These are phyloP conservation scores for Suillus clintonianus DNA, from an alignment of 768 basidiomycete genomes.

Conservation along the genomic window DNA sequence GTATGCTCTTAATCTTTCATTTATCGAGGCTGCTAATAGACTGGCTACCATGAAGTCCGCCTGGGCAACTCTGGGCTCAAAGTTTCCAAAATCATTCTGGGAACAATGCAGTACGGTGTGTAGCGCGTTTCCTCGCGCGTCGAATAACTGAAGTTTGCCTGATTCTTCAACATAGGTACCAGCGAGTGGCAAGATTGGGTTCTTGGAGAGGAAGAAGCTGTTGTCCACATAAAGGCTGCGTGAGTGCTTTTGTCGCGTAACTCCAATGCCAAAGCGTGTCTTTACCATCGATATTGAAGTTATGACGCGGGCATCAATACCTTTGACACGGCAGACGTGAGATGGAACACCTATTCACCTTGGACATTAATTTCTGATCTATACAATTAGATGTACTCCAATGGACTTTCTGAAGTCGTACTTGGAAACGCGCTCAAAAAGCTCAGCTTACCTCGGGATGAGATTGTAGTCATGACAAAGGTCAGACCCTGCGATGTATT, in stretches of 20 bases:
- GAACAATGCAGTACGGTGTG: constrained; percentile 34
- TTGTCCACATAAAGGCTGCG: constrained; percentile 40
- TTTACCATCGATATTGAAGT: constrained; percentile 8
- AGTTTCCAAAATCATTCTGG: constrained; percentile 40
- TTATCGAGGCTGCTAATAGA: too few relatives aligned
- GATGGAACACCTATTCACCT: constrained; percentile 26
- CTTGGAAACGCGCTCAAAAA: constrained; percentile 49
- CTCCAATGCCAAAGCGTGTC: background rate
- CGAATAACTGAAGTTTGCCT: background rate
- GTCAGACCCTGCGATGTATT: constrained; percentile 12
- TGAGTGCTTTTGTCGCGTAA: constrained; percentile 2
- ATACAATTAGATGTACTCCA: constrained; percentile 31
- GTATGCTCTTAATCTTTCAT: background rate
- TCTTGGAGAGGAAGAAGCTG: constrained; percentile 34
- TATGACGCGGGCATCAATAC: constrained; percentile 67
- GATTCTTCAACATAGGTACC: background rate
- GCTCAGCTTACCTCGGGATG: constrained; percentile 41
- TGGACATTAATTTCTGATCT: constrained; percentile 28
- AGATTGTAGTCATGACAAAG: constrained; percentile 51
- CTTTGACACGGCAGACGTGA: constrained; percentile 58
- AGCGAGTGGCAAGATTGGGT: constrained; percentile 33
- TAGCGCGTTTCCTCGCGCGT: background rate
- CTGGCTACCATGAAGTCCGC: constrained; percentile 25
- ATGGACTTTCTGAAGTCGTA: constrained; percentile 42
- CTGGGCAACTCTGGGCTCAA: constrained; percentile 46